These are phyloP conservation scores for Podila epigama DNA, from an alignment of 192 early-diverging fungal species.

Conservation along the genomic window DNA sequence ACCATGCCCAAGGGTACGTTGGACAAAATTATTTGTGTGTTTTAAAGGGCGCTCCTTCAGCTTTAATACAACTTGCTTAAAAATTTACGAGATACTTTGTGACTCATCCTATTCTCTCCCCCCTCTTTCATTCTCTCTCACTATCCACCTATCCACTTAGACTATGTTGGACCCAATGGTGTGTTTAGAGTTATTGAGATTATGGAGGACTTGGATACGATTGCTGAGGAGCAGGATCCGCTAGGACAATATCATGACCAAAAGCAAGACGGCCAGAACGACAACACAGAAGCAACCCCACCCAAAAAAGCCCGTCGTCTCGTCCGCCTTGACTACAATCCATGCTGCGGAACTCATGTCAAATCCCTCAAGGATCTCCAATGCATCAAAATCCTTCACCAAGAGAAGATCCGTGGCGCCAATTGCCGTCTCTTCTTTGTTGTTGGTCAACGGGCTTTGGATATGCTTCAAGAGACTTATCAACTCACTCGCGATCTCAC, in stretches of 20 bases:
- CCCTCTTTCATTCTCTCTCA: background rate
- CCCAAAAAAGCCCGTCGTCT: conserved; percentile 48
- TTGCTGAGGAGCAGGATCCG: conserved; percentile 35
- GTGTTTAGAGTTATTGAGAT: conserved; percentile 41
- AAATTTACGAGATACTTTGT: no score
- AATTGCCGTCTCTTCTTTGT: conserved; percentile 75
- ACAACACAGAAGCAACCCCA: background rate
- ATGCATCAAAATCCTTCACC: conserved; percentile 67
- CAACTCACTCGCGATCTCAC: conserved; percentile 46
- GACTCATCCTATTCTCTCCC: no score
- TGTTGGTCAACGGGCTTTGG: conserved; percentile 66
- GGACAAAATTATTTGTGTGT: no score
- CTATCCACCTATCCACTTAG: background rate
- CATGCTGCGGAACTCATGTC: conserved; percentile 82
- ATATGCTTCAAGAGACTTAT: conserved; percentile 46
- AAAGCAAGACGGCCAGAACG: background rate
- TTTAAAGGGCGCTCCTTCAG: no score
- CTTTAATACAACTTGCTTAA: no score
- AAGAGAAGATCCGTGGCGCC: conserved; percentile 68
- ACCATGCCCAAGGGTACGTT: conserved; percentile 57
- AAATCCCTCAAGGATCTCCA: conserved; percentile 67
- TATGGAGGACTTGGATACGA: conserved; percentile 44
- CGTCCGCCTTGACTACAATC: conserved; percentile 61
- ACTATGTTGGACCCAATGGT: conserved; percentile 45
- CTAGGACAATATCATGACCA: background rate